These are phyloP conservation scores for Cucurbita maxima DNA, from an alignment of 306 rosid genomes.

Conservation along the genomic window DNA sequence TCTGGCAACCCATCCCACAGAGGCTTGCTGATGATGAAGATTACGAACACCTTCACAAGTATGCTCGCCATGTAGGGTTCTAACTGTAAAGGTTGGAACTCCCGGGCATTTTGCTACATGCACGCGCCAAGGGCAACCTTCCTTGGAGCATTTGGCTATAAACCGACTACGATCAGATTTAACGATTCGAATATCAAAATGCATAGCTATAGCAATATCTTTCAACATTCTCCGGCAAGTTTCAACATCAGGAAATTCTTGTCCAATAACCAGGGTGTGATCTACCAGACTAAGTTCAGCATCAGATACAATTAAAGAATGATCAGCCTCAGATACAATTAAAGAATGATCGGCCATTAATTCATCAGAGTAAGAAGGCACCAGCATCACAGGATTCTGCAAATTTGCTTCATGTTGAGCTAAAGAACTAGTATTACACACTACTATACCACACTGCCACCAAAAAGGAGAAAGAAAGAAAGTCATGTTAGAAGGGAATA, in stretches of 20 bases:
- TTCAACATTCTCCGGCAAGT: constrained; percentile 90
- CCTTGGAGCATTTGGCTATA: constrained; percentile 97
- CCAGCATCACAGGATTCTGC: not conserved
- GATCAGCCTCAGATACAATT: constrained; percentile 40
- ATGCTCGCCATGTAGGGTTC: constrained; percentile 85
- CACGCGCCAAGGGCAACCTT: constrained; percentile 99
- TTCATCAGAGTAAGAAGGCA: constrained; percentile 20
- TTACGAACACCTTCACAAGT: constrained; percentile 92
- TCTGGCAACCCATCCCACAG: constrained; percentile 99
- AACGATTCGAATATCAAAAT: constrained; percentile 92
- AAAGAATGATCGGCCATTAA: constrained; percentile 61
- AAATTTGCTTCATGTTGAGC: not conserved
- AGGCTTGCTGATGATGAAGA: constrained; percentile 98
- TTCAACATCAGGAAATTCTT: constrained; percentile 95
- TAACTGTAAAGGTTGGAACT: constrained; percentile 78
- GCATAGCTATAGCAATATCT: constrained; percentile 90
- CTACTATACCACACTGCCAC: not conserved
- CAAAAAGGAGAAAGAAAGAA: not conserved
- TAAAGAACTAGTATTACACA: not conserved
- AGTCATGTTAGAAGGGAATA: not conserved
- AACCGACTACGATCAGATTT: constrained; percentile 97
- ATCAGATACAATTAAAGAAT: constrained; percentile 33
- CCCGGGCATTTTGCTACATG: constrained; percentile 98
- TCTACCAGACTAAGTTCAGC: constrained; percentile 29
- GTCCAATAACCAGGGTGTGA: constrained; percentile 59